Conservation (phyloP, 306 rosid species). For the Lupinus albus region DNA sequence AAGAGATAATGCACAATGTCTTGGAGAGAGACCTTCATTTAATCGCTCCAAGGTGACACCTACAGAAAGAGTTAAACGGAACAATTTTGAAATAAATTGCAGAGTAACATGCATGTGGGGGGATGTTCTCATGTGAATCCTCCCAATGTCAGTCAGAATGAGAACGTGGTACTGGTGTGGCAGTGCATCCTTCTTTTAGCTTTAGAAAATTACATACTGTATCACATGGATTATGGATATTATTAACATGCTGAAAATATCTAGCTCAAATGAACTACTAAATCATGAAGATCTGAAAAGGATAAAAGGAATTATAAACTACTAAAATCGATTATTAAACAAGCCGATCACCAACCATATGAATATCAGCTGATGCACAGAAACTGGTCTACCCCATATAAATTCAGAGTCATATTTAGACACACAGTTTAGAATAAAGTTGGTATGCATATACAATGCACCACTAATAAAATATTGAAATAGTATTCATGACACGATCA, state of each 20-base stretch:
- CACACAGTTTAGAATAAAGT: constrained; percentile 12
- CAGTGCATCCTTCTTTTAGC: background rate
- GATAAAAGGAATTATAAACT: background rate
- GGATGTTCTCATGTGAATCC: constrained; percentile 15
- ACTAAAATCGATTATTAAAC: background rate
- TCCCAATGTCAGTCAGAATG: constrained; percentile 30
- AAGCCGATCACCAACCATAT: background rate
- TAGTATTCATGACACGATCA: constrained; percentile 17
- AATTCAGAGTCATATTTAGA: constrained; percentile 2
- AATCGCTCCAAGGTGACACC: constrained; percentile 91
- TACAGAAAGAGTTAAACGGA: constrained; percentile 43
- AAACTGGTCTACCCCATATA: background rate
- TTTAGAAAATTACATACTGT: constrained; percentile 19
- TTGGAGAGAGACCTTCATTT: constrained; percentile 84
- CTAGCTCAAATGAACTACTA: background rate
- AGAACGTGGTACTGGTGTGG: background rate
- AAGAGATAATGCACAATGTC: constrained; percentile 97
- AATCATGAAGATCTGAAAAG: background rate
- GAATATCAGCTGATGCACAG: background rate
- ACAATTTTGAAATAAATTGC: constrained; percentile 27
- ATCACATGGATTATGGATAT: constrained; percentile 25
- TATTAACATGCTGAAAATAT: constrained; percentile 7
- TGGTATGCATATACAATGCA: constrained; percentile 13
- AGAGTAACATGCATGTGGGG: constrained; percentile 14
- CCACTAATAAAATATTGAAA: background rate